Conservation (phyloP, 1,139 yeast genomes). For the Lodderomyces metapsilosis region DNA sequence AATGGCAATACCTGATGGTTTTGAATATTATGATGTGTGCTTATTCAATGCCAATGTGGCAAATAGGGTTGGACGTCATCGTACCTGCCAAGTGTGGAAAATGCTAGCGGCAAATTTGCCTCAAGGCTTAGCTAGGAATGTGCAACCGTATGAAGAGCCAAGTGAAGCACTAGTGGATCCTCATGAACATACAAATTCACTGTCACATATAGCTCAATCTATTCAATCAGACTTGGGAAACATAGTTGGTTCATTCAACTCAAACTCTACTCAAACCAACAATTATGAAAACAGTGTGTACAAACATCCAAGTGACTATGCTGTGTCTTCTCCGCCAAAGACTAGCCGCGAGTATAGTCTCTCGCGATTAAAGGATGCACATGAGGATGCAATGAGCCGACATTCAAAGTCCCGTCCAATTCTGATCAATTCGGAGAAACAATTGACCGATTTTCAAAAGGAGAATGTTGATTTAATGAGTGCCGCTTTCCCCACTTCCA, state of each 20-base stretch:
- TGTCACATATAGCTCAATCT: conserved; percentile 21
- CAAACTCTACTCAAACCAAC: conserved; percentile 45
- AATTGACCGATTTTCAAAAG: conserved; percentile 32
- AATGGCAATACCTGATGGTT: conserved; percentile 47
- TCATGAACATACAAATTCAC: conserved; percentile 13
- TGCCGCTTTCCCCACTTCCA: conserved; percentile 17
- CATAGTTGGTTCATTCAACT: conserved; percentile 44
- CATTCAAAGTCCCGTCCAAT: conserved; percentile 9
- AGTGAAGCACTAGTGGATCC: not conserved
- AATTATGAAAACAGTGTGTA: conserved; percentile 24
- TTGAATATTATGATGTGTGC: conserved; percentile 53
- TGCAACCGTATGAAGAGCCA: conserved; percentile 7
- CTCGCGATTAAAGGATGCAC: conserved; percentile 14
- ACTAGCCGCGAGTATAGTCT: conserved; percentile 23
- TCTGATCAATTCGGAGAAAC: conserved; percentile 3
- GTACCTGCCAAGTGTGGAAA: conserved; percentile 72
- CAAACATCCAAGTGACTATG: not conserved
- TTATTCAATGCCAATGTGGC: conserved; percentile 61
- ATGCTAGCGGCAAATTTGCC: conserved; percentile 56
- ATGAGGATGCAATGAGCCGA: conserved; percentile 7
- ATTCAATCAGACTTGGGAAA: conserved; percentile 43
- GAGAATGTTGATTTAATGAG: conserved; percentile 42
- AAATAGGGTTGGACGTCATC: conserved; percentile 45
- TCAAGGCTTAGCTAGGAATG: conserved; percentile 30
- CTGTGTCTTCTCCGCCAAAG: conserved; percentile 9